Evolutionary conservation across 371 early-diverging fungal species (phyloP).

Genomic region (Rhizopus arrhizus): DNA sequence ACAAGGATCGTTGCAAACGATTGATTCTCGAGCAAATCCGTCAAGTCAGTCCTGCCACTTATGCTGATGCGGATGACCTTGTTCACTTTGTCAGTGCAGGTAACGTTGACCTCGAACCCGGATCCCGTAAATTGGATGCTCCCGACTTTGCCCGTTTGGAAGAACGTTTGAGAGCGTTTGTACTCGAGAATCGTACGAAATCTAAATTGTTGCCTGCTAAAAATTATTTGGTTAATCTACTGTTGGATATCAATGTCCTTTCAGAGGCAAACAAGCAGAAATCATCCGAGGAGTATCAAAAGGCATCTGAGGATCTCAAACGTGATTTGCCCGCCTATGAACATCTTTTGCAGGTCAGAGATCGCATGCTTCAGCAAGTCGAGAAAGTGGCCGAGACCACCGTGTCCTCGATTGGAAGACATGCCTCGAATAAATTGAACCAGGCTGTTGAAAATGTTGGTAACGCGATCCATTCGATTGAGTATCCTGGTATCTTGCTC

Average conservation of each 20-base stretch:
- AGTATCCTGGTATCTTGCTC: constrained; percentile 82
- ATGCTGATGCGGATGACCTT: constrained; percentile 87
- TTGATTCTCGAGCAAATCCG: constrained; percentile 92
- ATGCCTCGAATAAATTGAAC: constrained; percentile 54
- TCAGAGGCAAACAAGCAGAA: constrained; percentile 58
- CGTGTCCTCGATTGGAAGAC: constrained; percentile 54
- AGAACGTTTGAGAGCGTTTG: constrained; percentile 84
- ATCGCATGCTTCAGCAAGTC: constrained; percentile 65
- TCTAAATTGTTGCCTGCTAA: constrained; percentile 95
- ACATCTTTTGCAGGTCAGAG: constrained; percentile 55
- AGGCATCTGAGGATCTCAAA: constrained; percentile 46
- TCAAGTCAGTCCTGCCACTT: constrained; percentile 90
- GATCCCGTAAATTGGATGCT: constrained; percentile 48
- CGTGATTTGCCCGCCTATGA: constrained; percentile 60
- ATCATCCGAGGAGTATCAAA: constrained; percentile 41
- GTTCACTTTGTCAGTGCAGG: constrained; percentile 96
- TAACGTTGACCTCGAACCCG: constrained; percentile 46
- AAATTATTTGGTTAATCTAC: constrained; percentile 83
- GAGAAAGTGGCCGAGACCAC: constrained; percentile 71
- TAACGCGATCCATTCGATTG: constrained; percentile 63
- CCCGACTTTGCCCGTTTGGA: constrained; percentile 83
- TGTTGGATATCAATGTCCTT: constrained; percentile 67
- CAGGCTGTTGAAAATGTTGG: constrained; percentile 68
- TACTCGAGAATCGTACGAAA: constrained; percentile 91
- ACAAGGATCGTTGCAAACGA: constrained; percentile 90